Conservation (phyloP, 495 filamentous ascomycete species). For the Penicillium egyptiacum region DNA sequence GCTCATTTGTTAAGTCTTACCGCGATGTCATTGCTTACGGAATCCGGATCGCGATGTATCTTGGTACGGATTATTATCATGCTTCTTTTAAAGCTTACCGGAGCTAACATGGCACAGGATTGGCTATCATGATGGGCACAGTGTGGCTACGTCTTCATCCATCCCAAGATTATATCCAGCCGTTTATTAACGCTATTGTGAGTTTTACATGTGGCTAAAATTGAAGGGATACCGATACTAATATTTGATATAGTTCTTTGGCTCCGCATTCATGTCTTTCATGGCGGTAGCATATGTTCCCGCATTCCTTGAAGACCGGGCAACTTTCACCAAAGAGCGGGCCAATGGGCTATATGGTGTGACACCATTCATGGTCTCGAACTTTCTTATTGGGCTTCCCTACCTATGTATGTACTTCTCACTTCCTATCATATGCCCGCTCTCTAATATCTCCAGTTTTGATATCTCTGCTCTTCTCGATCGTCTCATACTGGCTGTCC, state of each 20-base stretch:
- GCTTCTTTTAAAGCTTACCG: not conserved
- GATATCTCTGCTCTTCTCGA: slow-evolving; percentile 70
- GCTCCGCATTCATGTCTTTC: slow-evolving; percentile 85
- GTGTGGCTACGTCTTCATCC: slow-evolving; percentile 72
- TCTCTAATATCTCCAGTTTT: slow-evolving; percentile 45
- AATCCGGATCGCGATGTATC: slow-evolving; percentile 79
- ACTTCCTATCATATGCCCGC: not conserved
- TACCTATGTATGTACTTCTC: slow-evolving; percentile 54
- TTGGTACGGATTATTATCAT: slow-evolving; percentile 44
- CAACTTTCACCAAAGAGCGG: slow-evolving; percentile 73
- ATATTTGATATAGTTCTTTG: slow-evolving; percentile 57
- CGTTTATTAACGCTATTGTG: slow-evolving; percentile 75
- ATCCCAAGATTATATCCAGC: slow-evolving; percentile 66
- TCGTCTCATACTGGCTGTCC: slow-evolving; percentile 75
- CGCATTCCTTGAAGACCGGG: slow-evolving; percentile 75
- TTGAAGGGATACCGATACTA: not conserved
- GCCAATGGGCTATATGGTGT: slow-evolving; percentile 78
- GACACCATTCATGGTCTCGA: slow-evolving; percentile 67
- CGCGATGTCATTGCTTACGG: slow-evolving; percentile 80
- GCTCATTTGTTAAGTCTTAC: slow-evolving; percentile 76
- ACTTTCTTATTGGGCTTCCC: slow-evolving; percentile 78
- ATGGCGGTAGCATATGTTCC: slow-evolving; percentile 87
- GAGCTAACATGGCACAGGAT: slow-evolving; percentile 33
- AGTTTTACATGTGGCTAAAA: slow-evolving; percentile 3
- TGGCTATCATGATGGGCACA: slow-evolving; percentile 86